phyloP scores from a whole-genome alignment of 1,284 basidiomycete species.

The Mycosarcoma maydis region DNA sequence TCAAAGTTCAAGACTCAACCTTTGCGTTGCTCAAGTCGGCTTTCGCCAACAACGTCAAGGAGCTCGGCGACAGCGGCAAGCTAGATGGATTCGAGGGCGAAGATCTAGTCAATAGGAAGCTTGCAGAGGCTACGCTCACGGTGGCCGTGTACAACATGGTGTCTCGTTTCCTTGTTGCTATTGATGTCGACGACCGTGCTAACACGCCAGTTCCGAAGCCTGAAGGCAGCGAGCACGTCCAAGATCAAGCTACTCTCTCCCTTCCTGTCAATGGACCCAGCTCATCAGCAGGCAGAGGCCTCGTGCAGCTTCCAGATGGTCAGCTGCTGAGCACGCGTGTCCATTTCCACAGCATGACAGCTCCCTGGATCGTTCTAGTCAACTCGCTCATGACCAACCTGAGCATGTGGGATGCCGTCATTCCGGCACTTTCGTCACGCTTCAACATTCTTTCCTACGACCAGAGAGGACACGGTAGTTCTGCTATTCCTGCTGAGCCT shows the following conservation, averaged over 20 bases:
- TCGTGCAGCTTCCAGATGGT: slow-evolving; percentile 49
- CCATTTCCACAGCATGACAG: slow-evolving; percentile 55
- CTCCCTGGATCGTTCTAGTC: slow-evolving; percentile 68
- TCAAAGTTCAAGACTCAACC: slow-evolving; percentile 37
- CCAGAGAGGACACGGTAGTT: slow-evolving; percentile 68
- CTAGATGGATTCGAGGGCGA: slow-evolving; percentile 55
- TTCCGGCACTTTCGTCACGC: slow-evolving; percentile 61
- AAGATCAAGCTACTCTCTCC: slow-evolving; percentile 20
- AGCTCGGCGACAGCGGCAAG: slow-evolving; percentile 52
- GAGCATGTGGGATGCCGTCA: slow-evolving; percentile 68
- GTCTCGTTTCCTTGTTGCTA: slow-evolving; percentile 68
- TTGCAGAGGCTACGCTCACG: slow-evolving; percentile 68
- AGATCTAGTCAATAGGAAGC: slow-evolving; percentile 53
- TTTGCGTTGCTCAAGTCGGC: slow-evolving; percentile 37
- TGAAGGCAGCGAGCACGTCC: slow-evolving; percentile 43
- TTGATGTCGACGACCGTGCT: slow-evolving; percentile 68
- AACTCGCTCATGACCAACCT: slow-evolving; percentile 69
- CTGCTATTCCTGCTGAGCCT: slow-evolving; percentile 61
- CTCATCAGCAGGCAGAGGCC: slow-evolving; percentile 50
- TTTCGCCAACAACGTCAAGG: slow-evolving; percentile 59
- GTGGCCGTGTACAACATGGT: slow-evolving; percentile 70
- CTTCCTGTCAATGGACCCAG: slow-evolving; percentile 17
- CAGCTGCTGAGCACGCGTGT: slow-evolving; percentile 52
- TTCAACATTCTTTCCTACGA: slow-evolving; percentile 69
- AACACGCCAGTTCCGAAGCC: slow-evolving; percentile 63